Percentiles rank a stretch among this genome's conserved stretches.
These are phyloP conservation scores for Amanita rubescens DNA, from an alignment of 768 basidiomycete genomes.

Conservation along the genomic window DNA sequence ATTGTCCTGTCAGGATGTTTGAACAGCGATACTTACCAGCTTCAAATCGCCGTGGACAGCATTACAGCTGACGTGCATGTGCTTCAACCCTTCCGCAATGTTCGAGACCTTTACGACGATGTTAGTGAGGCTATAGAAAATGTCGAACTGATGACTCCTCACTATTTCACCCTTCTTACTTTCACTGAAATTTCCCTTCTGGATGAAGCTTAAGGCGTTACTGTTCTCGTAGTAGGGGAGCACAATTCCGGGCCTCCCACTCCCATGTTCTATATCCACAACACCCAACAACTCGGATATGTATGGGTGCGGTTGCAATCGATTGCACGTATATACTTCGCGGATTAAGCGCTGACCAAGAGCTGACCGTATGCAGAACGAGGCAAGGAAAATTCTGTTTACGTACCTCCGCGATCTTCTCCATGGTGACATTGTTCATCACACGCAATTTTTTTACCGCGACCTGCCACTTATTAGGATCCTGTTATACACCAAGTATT, in stretches of 20 bases:
- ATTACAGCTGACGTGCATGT: background rate
- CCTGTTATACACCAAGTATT: background rate
- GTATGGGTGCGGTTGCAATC: background rate
- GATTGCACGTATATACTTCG: background rate
- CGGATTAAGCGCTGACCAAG: background rate
- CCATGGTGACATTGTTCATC: background rate
- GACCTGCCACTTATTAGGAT: background rate
- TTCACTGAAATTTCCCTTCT: background rate
- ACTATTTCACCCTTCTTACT: background rate
- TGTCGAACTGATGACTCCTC: background rate
- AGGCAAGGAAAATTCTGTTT: background rate
- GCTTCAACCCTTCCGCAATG: background rate
- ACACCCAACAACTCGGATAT: background rate
- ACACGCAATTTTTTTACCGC: background rate
- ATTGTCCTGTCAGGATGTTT: background rate
- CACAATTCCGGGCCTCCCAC: background rate
- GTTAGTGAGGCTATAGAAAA: background rate
- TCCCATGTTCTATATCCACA: background rate
- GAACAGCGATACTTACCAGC: background rate
- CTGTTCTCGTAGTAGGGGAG: background rate
- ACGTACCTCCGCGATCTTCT: background rate
- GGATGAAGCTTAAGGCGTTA: background rate
- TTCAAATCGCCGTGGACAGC: constrained; percentile 1
- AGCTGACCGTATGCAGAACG: background rate
- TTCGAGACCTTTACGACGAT: background rate